Percentiles rank a stretch among this genome's conserved stretches.
phyloP scores from a whole-genome alignment of 768 basidiomycete species.

The Kwoniella sp. region DNA sequence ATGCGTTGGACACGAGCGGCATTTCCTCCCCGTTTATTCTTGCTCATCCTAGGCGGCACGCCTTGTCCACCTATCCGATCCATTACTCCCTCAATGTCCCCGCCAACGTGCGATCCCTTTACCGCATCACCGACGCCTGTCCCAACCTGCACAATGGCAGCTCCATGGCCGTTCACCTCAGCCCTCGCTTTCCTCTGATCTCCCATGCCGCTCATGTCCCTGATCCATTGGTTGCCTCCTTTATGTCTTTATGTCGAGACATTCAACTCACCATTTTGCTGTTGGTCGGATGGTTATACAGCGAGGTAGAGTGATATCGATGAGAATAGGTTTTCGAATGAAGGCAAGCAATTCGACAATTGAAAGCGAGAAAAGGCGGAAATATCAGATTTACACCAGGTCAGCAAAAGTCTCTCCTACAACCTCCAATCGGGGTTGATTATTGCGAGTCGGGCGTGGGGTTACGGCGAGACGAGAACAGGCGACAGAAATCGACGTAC shows the following conservation, averaged over 20 bases:
- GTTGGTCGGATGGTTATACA: slow-evolving; percentile 3
- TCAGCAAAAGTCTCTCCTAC: not conserved
- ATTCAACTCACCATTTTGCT: slow-evolving; percentile 31
- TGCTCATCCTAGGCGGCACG: not conserved
- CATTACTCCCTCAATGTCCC: too few relatives aligned
- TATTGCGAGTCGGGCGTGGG: not conserved
- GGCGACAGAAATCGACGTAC: slow-evolving; percentile 14
- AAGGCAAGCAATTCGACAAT: not conserved
- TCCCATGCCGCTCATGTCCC: not conserved
- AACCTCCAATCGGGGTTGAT: too few relatives aligned
- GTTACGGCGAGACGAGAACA: not conserved
- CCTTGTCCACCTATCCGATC: not conserved
- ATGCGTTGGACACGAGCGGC: not conserved
- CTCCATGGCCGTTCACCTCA: too few relatives aligned
- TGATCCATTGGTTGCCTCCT: not conserved
- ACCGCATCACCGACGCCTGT: too few relatives aligned
- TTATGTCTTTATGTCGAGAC: not conserved
- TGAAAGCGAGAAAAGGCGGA: not conserved
- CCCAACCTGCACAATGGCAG: too few relatives aligned
- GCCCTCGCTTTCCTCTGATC: not conserved
- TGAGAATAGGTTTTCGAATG: not conserved
- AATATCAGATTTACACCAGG: not conserved
- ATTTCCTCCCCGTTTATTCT: not conserved
- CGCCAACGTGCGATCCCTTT: too few relatives aligned
- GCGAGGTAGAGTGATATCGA: not conserved